Conservation (phyloP, 495 filamentous ascomycete species). For the Penicillium chermesinum region DNA sequence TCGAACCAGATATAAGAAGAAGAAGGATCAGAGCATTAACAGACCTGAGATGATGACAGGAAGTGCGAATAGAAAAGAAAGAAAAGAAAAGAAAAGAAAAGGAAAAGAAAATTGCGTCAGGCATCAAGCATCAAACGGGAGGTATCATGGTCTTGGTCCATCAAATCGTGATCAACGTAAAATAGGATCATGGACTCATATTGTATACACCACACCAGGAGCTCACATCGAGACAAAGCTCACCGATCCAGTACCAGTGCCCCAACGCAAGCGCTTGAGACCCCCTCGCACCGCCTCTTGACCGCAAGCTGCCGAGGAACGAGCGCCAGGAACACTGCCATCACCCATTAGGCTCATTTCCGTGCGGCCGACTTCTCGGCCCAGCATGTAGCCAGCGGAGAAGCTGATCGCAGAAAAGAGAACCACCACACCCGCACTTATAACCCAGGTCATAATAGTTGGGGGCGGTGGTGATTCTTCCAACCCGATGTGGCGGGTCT, state of each 20-base stretch:
- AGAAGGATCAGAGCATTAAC: background rate
- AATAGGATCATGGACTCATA: conserved; percentile 4
- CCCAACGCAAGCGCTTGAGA: conserved; percentile 42
- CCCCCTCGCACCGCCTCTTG: conserved; percentile 42
- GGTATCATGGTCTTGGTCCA: background rate
- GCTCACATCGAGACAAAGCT: conserved; percentile 17
- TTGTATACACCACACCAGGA: too few species aligned
- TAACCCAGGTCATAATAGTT: conserved; percentile 83
- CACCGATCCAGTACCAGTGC: conserved; percentile 34
- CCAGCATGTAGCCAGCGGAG: conserved; percentile 86
- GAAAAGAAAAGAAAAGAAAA: background rate
- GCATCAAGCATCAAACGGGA: background rate
- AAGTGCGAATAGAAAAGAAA: background rate
- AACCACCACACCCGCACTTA: conserved; percentile 88
- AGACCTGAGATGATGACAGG: background rate
- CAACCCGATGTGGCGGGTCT: conserved; percentile 43
- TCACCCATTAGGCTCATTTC: conserved; percentile 48
- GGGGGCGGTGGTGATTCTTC: conserved; percentile 40
- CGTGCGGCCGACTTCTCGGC: conserved; percentile 69
- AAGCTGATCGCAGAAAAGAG: conserved; percentile 89
- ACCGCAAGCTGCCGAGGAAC: conserved; percentile 35
- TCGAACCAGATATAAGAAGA: too few species aligned
- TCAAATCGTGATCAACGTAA: conserved; percentile 2
- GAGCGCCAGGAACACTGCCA: conserved; percentile 23
- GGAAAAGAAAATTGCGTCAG: background rate